Evolutionary conservation across 2,329 filamentous ascomycete genomes (phyloP).

Genomic region (Alternaria sp.): DNA sequence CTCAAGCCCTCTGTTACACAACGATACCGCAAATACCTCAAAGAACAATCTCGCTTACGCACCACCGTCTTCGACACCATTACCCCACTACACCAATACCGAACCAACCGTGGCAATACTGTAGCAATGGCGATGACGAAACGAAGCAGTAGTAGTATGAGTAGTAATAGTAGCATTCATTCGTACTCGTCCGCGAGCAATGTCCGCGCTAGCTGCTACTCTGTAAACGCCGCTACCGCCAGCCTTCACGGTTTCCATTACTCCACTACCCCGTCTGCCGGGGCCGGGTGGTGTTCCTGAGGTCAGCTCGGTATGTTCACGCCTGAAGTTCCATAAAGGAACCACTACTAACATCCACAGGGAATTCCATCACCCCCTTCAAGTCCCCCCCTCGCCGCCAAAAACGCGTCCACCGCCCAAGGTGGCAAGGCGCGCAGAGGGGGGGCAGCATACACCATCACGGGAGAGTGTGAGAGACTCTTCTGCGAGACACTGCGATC

Average conservation of each 20-base stretch:
- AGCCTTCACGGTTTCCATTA: slow-evolving; percentile 57
- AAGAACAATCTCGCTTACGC: background rate
- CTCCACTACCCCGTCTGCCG: slow-evolving; percentile 87
- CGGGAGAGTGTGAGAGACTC: slow-evolving; percentile 99
- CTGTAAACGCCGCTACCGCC: slow-evolving; percentile 71
- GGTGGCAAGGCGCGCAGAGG: slow-evolving; percentile 61
- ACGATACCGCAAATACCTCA: slow-evolving; percentile 1
- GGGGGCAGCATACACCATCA: slow-evolving; percentile 96
- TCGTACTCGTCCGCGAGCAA: slow-evolving; percentile 71
- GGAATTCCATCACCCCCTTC: slow-evolving; percentile 82
- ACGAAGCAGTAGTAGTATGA: slow-evolving; percentile 67
- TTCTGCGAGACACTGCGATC: slow-evolving; percentile 95
- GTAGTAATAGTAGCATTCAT: slow-evolving; percentile 68
- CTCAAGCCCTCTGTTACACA: slow-evolving; percentile 10
- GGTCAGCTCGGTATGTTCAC: slow-evolving; percentile 50
- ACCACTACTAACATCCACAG: slow-evolving; percentile 46
- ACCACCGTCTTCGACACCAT: background rate
- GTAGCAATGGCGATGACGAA: slow-evolving; percentile 72
- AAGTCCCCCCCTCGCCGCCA: slow-evolving; percentile 82
- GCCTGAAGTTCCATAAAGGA: background rate
- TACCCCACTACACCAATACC: background rate
- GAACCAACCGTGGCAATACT: slow-evolving; percentile 54
- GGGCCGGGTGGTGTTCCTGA: slow-evolving; percentile 55
- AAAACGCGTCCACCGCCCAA: slow-evolving; percentile 55
- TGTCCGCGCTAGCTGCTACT: slow-evolving; percentile 90